Base-by-base conservation (phyloP, 208 protist genomes). In the Trypanosoma vivax region DNA sequence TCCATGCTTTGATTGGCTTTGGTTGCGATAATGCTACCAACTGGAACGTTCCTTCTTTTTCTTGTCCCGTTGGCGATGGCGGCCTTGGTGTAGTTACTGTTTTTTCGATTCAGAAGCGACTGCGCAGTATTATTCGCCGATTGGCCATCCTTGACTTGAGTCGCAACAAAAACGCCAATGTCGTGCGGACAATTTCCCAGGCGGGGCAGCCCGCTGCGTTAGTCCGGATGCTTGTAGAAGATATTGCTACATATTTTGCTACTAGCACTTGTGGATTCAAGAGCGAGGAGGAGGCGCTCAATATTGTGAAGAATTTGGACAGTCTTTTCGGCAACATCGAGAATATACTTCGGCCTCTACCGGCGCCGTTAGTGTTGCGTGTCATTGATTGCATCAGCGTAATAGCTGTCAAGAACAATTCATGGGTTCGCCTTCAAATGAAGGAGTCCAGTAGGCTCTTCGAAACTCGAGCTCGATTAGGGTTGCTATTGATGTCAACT, bases 371-470 rank as follows among this genome's bases (percentile, higher is more conserved):
- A 7, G 81, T 76, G 9, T 58, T 86, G 13, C 77, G 83, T 18
- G 79, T 95, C 23, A 79, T 92, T 18, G 69, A 70, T 48, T 65
- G 75, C 23, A 90, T 95, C 55, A 90, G 71, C 33, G 70, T 72
- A 35, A 87, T 95, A 52, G 86, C 88, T 18, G 83, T 95, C 19
- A 81, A 79, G 31, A 95, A 87, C 67, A 87, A 79, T 72, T 79
- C 84, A 34, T 83, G 73, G 77, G 81, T 92, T 43, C 79, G 88
- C 3, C 79, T 72, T 51, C 67, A 65, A 18, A 95, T 95, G 88
- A 95, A 92, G 69, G 85, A 79, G 41, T 67, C 56, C 40, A 85
- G 65, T 45, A 65, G 65, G 37, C 65, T 95, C 35, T 90, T 95
- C 60, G 71, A 84, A 18, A 87, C 70, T 9, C 81, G 88, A 31